Base-by-base conservation (phyloP, 106 monocot species). In the Allium fistulosum region DNA sequence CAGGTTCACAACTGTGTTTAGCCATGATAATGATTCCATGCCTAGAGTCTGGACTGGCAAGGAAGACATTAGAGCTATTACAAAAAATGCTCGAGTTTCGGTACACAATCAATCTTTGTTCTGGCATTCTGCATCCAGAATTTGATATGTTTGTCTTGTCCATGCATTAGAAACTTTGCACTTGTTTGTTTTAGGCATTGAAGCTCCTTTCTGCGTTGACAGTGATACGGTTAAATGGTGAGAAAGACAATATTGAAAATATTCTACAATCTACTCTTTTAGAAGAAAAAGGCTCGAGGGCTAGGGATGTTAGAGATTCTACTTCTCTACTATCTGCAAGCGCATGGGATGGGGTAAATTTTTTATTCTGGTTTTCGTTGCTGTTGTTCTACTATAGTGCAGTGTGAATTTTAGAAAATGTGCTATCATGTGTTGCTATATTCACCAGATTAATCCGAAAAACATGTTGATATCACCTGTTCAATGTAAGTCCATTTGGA, bases 11-110 rank as follows among this genome's bases (percentile, higher is more conserved):
- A 69, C 75, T 46, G 76, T 86, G 10, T 93, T 93, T 58, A 89
- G 81, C 45, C 81, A 79, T 80, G 93, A 89, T 62, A 79, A 69
- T 75, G 81, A 93, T 70, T 89, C 72, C 10, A 86, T 93, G 83
- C 93, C 93, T n/a, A 83, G 93, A 74, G 75, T 84, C 22, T 94
- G 89, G 89, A 94, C 89, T 17, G 89, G 86, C 10, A 87, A 82
- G 61, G 84, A 94, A 78, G 80, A 94, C 58, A 82, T 94, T 51
- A 70, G 73, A 16, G 68, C 64, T 26, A 89, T 94, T 13, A 78
- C 93, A 13, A 84, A 81, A 61, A 65, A 74, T 18, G 84, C 94
- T 13, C 78, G 75, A 59, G 59, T 62, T 69, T 81, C 72, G 67
- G 93, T 92, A 76, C 10, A n/a, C 26, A 17, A 45, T 7, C 53